These are phyloP conservation scores for Fusarium brevicatenulatum DNA, from an alignment of 2,329 filamentous ascomycete genomes.

Conservation along the genomic window DNA sequence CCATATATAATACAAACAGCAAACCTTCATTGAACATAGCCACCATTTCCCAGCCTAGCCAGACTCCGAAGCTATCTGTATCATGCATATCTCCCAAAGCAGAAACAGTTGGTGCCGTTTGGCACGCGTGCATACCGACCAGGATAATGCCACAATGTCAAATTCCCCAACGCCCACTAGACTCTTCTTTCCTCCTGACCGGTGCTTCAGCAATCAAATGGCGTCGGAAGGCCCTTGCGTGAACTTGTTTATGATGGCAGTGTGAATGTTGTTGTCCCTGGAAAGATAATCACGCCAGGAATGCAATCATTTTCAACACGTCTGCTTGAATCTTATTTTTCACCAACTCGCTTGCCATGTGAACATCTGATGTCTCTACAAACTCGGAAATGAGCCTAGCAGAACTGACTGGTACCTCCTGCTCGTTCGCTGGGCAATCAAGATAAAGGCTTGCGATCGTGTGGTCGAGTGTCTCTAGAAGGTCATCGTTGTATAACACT, in stretches of 20 bases:
- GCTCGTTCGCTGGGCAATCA: neutral
- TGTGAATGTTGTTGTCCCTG: neutral
- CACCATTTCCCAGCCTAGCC: neutral
- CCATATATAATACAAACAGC: neutral
- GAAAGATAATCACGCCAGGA: neutral
- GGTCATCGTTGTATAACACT: neutral
- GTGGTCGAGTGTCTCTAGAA: neutral
- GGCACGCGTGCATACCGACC: neutral
- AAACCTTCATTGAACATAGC: neutral
- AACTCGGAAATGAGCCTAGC: fast-evolving
- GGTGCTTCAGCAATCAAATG: neutral
- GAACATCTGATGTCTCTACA: neutral
- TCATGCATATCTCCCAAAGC: neutral
- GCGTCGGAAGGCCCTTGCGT: neutral
- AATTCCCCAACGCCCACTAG: neutral
- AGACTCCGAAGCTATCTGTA: neutral
- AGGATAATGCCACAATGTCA: neutral
- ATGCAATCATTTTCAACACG: no score
- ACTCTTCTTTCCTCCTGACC: neutral
- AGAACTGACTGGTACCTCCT: neutral
- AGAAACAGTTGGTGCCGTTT: neutral
- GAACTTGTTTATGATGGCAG: neutral
- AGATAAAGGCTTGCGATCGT: neutral
- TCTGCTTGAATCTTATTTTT: neutral
- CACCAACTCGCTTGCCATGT: neutral